Conservation (phyloP, 75 land plant genomes). For the Chamaecyparis obtusa region DNA sequence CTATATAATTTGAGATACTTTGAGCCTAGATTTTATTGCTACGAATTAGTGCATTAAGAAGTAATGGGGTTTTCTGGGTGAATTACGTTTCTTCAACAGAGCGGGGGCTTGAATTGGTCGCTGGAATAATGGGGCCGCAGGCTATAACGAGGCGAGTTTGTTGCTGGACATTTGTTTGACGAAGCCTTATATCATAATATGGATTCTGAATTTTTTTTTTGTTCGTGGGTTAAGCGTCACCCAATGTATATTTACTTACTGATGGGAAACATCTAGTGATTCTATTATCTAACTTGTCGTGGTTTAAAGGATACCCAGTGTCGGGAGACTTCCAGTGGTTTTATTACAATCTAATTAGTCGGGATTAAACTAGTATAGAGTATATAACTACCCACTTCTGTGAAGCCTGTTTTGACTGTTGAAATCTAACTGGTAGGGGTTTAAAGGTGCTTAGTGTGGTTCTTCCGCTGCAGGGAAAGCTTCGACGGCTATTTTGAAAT, state of each 20-base stretch:
- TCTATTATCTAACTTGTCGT: no score
- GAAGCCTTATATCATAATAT: not conserved
- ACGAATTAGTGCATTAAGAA: not conserved
- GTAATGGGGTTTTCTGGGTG: not conserved
- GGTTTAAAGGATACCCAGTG: no score
- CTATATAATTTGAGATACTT: not conserved
- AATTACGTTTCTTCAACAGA: not conserved
- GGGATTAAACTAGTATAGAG: not conserved
- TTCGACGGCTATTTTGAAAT: not conserved
- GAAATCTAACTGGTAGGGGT: not conserved
- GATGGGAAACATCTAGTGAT: not conserved
- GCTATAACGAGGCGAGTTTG: not conserved
- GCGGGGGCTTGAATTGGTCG: not conserved
- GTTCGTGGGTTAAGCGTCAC: no score
- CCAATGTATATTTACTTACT: not conserved
- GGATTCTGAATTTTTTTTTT: no score
- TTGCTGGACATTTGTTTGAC: not conserved
- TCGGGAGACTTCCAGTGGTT: no score
- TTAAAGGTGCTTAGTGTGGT: no score
- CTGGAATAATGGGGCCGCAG: not conserved
- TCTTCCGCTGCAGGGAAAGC: no score
- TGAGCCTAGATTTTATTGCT: not conserved
- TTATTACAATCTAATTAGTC: not conserved
- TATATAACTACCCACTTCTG: not conserved
- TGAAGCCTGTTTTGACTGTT: not conserved